Percentiles rank a stretch among this genome's conserved stretches.
Evolutionary conservation across 768 basidiomycete species (phyloP).

Genomic region (Nevesoporus exiguus): DNA sequence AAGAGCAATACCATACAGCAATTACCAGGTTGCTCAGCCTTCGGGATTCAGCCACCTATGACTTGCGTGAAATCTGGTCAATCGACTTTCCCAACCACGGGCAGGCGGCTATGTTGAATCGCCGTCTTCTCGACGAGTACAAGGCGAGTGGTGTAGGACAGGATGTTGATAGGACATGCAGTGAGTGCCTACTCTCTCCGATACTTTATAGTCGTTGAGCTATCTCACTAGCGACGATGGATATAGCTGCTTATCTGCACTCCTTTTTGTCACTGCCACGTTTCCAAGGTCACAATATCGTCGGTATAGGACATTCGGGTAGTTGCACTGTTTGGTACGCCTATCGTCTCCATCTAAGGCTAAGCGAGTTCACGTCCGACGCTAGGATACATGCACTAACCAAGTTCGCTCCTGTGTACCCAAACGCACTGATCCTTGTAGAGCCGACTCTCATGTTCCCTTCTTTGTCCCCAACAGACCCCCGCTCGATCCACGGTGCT

Average conservation of each 20-base stretch:
- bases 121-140: constrained; percentile 21
- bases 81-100: constrained; percentile 38
- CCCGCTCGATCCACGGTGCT: constrained; percentile 27
- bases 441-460: constrained; percentile 35
- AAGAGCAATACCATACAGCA: constrained; percentile 27
- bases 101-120: constrained; percentile 33
- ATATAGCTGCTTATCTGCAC: constrained; percentile 22
- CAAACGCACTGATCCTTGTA: constrained; percentile 22
- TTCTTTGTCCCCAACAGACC: constrained; percentile 23
- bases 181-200: constrained; percentile 10
- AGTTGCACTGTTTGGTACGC: constrained; percentile 28
- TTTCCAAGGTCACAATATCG: constrained; percentile 20
- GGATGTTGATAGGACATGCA: constrained; percentile 15
- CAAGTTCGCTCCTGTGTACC: constrained; percentile 11
- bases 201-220: neutral
- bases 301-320: constrained; percentile 30
- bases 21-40: constrained; percentile 19
- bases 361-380: neutral
- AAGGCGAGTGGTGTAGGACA: constrained; percentile 13
- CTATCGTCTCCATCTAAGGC: neutral
- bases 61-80: constrained; percentile 33
- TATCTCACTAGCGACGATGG: constrained; percentile 19
- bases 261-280: constrained; percentile 25
- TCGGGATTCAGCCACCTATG: constrained; percentile 10
- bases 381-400: constrained; percentile 21